Evolutionary conservation across 495 filamentous ascomycete species (phyloP).

Genomic region (Tetracladium marchalianum): DNA sequence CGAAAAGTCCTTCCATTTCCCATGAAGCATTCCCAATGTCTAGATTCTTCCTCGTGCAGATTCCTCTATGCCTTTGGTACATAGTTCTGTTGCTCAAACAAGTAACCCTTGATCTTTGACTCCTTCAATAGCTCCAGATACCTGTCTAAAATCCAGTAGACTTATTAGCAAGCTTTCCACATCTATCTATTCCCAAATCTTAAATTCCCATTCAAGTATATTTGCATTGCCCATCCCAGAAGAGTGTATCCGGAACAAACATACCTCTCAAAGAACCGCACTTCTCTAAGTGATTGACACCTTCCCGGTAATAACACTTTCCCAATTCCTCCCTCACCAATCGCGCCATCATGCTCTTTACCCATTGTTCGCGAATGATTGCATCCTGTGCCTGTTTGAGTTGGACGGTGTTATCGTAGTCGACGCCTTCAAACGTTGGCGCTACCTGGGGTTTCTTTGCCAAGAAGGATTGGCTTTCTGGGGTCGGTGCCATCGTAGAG

Average conservation of each 20-base stretch:
- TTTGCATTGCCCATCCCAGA: slow-evolving; percentile 1
- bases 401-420: slow-evolving; percentile 84
- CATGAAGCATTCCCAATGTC: background rate
- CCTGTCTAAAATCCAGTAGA: slow-evolving; percentile 49
- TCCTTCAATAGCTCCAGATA: slow-evolving; percentile 87
- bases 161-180: background rate
- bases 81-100: slow-evolving; percentile 89
- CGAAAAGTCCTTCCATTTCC: background rate
- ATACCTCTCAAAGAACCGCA: slow-evolving; percentile 84
- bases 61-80: slow-evolving; percentile 33
- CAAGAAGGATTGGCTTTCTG: slow-evolving; percentile 86
- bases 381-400: slow-evolving; percentile 92
- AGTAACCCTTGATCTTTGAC: slow-evolving; percentile 75
- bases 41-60: no score
- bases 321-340: slow-evolving; percentile 87
- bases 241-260: slow-evolving; percentile 21
- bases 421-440: slow-evolving; percentile 92
- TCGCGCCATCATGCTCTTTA: slow-evolving; percentile 91
- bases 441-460: slow-evolving; percentile 90
- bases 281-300: slow-evolving; percentile 96
- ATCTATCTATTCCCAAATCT: background rate
- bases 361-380: slow-evolving; percentile 95
- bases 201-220: background rate
- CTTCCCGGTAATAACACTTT: slow-evolving; percentile 91
- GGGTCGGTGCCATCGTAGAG: slow-evolving; percentile 57